Conservation (phyloP, 495 filamentous ascomycete species). For the Annulohypoxylon stygium region DNA sequence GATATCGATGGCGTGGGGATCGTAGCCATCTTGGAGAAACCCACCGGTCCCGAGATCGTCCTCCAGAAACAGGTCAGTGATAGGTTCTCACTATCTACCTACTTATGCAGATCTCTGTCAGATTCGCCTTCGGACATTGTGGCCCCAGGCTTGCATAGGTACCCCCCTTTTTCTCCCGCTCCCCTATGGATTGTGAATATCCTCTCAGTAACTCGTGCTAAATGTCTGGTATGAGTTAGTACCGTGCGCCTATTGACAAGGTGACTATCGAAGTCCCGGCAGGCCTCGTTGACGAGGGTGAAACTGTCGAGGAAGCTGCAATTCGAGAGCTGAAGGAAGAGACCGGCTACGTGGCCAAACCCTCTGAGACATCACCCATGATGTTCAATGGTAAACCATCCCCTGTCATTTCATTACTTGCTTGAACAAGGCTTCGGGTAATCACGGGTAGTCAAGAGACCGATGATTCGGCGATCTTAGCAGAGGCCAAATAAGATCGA, state of each 20-base stretch:
- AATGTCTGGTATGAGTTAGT: slow-evolving; percentile 50
- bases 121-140: not conserved
- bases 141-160: not conserved
- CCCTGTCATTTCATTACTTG: not conserved
- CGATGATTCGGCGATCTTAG: not conserved
- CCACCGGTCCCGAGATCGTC: slow-evolving; percentile 40
- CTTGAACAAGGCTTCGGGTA: not conserved
- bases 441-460: not conserved
- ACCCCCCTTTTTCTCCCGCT: not conserved
- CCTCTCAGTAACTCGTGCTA: not conserved
- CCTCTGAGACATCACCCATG: slow-evolving; percentile 74
- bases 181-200: not conserved
- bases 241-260: slow-evolving; percentile 83
- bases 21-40: slow-evolving; percentile 83
- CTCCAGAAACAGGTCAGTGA: slow-evolving; percentile 17
- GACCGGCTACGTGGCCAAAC: slow-evolving; percentile 86
- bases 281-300: slow-evolving; percentile 84
- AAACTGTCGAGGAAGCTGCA: slow-evolving; percentile 82
- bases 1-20: slow-evolving; percentile 93
- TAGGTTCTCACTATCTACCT: not conserved
- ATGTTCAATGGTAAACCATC: slow-evolving; percentile 82
- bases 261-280: slow-evolving; percentile 87
- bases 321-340: slow-evolving; percentile 94
- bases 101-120: not conserved
- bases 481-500: too few species aligned